Conservation (phyloP, 345 rosid genomes). For the Nephelium lappaceum region DNA sequence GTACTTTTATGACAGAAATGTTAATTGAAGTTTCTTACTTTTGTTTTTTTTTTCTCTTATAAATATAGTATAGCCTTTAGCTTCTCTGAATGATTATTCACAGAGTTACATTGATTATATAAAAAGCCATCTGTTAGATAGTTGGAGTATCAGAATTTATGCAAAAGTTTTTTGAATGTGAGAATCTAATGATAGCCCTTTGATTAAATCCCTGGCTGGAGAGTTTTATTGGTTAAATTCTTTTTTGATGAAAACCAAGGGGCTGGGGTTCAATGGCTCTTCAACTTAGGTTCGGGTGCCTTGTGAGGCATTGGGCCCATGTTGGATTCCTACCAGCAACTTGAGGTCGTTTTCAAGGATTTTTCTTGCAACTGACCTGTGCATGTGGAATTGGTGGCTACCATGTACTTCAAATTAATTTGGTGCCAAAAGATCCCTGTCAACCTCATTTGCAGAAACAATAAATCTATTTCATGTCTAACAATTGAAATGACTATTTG, state of each 20-base stretch:
- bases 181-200: constrained; percentile 14
- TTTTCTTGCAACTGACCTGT: constrained; percentile 6
- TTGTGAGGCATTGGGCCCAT: neutral
- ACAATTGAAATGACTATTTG: constrained; percentile 36
- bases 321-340: neutral
- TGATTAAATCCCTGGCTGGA: constrained; percentile 3
- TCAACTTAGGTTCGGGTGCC: neutral
- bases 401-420: neutral
- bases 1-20: constrained; percentile 40
- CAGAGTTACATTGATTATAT: neutral
- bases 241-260: neutral
- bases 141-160: constrained; percentile 2
- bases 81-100: constrained; percentile 10
- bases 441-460: neutral
- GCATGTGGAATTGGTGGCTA: neutral
- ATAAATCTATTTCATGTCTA: constrained; percentile 17
- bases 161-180: constrained; percentile 1
- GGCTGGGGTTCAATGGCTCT: neutral
- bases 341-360: neutral
- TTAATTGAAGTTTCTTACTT: constrained; percentile 16
- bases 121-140: constrained; percentile 6
- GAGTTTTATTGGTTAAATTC: neutral
- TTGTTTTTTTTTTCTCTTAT: neutral
- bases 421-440: neutral
- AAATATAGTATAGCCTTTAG: neutral